Percentiles rank a stretch among this genome's conserved stretches.
These are phyloP conservation scores for Pascua guehoae DNA, from an alignment of 1,284 basidiomycete species.

Conservation along the genomic window DNA sequence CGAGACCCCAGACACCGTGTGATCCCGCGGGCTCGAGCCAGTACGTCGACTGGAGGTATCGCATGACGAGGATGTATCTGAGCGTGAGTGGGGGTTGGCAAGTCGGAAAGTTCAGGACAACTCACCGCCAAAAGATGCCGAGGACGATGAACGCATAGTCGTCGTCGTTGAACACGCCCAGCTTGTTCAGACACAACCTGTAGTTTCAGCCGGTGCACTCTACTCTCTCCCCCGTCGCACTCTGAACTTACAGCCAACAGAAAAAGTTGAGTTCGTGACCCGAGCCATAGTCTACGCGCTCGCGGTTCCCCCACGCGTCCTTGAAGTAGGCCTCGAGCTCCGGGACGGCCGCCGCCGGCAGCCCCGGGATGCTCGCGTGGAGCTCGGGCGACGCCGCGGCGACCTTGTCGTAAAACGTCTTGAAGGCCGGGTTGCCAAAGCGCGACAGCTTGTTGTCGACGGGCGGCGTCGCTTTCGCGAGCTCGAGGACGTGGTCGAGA, in stretches of 20 bases:
- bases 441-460: conserved; percentile 86
- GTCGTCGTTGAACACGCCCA: conserved; percentile 62
- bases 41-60: conserved; percentile 84
- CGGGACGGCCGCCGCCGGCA: conserved; percentile 59
- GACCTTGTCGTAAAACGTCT: conserved; percentile 82
- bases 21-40: conserved; percentile 98
- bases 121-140: conserved; percentile 82
- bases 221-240: background rate
- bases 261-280: conserved; percentile 98
- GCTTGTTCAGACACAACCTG: conserved; percentile 75
- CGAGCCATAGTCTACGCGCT: conserved; percentile 95
- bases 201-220: background rate
- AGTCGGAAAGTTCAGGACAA: background rate
- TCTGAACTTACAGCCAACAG: conserved; percentile 82
- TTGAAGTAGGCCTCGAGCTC: conserved; percentile 78
- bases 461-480: conserved; percentile 70
- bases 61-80: conserved; percentile 86
- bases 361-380: conserved; percentile 59
- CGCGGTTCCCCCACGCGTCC: conserved; percentile 86
- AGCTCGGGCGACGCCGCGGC: conserved; percentile 56
- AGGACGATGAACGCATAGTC: conserved; percentile 79
- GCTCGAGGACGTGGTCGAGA: conserved; percentile 64
- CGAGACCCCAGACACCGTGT: conserved; percentile 96
- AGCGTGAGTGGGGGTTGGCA: background rate
- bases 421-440: conserved; percentile 97